Evolutionary conservation across 352 stramenopile species (phyloP).

Genomic region (Globisporangium mamillatum): DNA sequence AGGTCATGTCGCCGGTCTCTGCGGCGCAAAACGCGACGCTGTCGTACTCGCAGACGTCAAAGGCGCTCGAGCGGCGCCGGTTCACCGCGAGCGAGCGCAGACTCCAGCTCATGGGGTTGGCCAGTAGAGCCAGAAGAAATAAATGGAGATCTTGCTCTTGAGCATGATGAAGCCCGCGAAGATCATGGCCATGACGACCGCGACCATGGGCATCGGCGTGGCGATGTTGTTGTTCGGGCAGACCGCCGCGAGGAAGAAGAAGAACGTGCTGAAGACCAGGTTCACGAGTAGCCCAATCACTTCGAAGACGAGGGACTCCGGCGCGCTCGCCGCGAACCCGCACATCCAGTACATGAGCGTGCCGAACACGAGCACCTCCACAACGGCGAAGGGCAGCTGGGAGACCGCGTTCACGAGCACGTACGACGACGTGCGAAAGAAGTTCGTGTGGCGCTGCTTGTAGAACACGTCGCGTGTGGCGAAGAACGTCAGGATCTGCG

Average conservation of each 20-base stretch:
- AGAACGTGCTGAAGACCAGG: constrained; percentile 20
- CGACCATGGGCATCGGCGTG: constrained; percentile 14
- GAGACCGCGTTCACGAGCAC: constrained; percentile 12
- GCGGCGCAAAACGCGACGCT: constrained; percentile 15
- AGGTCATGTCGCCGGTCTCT: neutral
- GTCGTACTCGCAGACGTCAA: constrained; percentile 12
- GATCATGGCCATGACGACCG: constrained; percentile 20
- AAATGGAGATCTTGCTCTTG: constrained; percentile 3
- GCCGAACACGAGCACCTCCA: constrained; percentile 14
- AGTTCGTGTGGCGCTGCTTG: constrained; percentile 18
- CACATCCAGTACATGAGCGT: constrained; percentile 22
- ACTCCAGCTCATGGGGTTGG: constrained; percentile 30
- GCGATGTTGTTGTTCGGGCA: constrained; percentile 10
- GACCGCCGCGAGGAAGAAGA: constrained; percentile 22
- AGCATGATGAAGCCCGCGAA: constrained; percentile 27
- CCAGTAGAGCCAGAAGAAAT: constrained; percentile 33
- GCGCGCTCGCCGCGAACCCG: constrained; percentile 4
- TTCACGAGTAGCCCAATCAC: constrained; percentile 22
- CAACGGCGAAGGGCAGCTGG: constrained; percentile 9
- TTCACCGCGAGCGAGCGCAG: constrained; percentile 21
- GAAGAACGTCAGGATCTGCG: constrained; percentile 14
- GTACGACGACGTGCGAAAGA: constrained; percentile 14
- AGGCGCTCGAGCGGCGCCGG: constrained; percentile 15
- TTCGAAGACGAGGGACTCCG: constrained; percentile 12
- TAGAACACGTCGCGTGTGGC: constrained; percentile 15